phyloP scores from a whole-genome alignment of 208 protist genomes.

The Trichomonas gallinae region DNA sequence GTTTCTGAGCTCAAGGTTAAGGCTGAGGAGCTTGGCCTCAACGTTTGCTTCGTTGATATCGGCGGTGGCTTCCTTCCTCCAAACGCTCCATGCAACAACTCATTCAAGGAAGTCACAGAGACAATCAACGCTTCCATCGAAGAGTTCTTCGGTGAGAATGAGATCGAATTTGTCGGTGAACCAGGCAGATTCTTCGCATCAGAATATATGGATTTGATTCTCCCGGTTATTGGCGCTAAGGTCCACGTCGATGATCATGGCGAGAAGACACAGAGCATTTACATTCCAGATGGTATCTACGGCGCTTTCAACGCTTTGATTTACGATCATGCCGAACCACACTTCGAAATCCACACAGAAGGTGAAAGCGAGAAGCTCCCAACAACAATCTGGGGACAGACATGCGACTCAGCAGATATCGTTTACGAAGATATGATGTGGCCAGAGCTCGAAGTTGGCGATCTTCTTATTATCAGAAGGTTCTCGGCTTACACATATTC shows the following conservation, averaged over 20 bases:
- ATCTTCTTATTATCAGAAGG: background rate
- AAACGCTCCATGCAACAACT: background rate
- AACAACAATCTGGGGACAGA: background rate
- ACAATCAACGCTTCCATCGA: background rate
- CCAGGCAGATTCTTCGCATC: background rate
- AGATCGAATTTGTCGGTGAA: background rate
- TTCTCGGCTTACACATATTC: background rate
- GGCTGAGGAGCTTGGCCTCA: background rate
- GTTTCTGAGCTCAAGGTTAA: background rate
- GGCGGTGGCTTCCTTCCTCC: constrained; percentile 9
- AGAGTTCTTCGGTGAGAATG: background rate
- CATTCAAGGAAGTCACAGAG: background rate
- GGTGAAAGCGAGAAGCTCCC: background rate
- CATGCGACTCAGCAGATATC: background rate
- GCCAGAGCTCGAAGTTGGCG: background rate
- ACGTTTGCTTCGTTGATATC: constrained; percentile 3
- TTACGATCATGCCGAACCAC: background rate
- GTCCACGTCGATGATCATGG: background rate
- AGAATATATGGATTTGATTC: background rate
- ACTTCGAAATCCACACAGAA: background rate
- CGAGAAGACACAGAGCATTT: background rate
- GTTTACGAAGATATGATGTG: background rate
- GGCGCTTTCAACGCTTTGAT: background rate
- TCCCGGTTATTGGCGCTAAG: background rate
- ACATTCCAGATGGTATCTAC: background rate